Evolutionary conservation across 208 protist species (phyloP).

Genomic region (Novymonas esmeraldas): DNA sequence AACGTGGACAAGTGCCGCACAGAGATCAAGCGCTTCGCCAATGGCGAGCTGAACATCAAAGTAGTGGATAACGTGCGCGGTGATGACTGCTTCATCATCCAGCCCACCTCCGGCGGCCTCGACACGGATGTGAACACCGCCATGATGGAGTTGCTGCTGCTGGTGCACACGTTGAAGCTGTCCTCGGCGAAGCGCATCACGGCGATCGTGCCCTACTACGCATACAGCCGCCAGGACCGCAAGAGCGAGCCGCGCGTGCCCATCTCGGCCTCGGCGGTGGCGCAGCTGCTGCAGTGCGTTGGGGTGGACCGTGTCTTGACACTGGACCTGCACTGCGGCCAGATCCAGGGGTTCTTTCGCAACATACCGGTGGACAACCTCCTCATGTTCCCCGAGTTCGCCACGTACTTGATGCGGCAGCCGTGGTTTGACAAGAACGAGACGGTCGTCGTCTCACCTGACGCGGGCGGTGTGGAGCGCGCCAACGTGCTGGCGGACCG

Average conservation of each 20-base stretch:
- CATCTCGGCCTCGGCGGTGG: slow-evolving; percentile 95
- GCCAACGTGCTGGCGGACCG: slow-evolving; percentile 90
- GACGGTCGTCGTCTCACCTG: slow-evolving; percentile 95
- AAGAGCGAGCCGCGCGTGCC: slow-evolving; percentile 96
- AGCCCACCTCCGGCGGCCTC: slow-evolving; percentile 81
- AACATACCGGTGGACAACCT: slow-evolving; percentile 96
- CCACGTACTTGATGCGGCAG: slow-evolving; percentile 83
- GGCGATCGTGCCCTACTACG: slow-evolving; percentile 97
- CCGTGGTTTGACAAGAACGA: slow-evolving; percentile 78
- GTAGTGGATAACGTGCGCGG: slow-evolving; percentile 95
- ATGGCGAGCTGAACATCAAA: slow-evolving; percentile 92
- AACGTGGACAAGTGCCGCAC: slow-evolving; percentile 79
- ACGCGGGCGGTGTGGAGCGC: slow-evolving; percentile 96
- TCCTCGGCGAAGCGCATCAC: slow-evolving; percentile 94
- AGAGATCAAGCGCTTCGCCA: slow-evolving; percentile 90
- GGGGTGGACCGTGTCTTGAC: slow-evolving; percentile 95
- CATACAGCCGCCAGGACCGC: slow-evolving; percentile 96
- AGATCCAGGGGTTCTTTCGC: slow-evolving; percentile 97
- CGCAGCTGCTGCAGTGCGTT: slow-evolving; percentile 93
- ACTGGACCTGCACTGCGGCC: slow-evolving; percentile 94
- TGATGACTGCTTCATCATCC: slow-evolving; percentile 96
- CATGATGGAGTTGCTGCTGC: slow-evolving; percentile 92
- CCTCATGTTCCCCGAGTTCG: slow-evolving; percentile 90
- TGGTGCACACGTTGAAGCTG: slow-evolving; percentile 91
- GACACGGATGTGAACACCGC: slow-evolving; percentile 86